Evolutionary conservation across 352 stramenopile species (phyloP).

Genomic region (Pythium coloratum): DNA sequence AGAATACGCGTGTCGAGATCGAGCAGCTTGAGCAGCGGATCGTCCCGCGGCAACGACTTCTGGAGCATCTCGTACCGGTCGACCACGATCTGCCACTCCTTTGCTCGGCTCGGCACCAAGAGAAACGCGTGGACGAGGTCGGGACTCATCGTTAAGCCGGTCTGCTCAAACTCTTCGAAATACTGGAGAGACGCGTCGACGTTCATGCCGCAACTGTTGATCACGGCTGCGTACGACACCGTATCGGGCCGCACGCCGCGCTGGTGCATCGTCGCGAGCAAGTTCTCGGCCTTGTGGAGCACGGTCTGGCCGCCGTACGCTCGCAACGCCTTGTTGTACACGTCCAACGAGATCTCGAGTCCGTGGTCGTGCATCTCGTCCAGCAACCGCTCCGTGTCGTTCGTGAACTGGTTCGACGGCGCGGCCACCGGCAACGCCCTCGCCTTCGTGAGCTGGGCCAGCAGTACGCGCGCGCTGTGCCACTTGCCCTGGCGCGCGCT

Average conservation of each 20-base stretch:
- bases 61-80: constrained; percentile 33
- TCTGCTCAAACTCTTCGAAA: constrained; percentile 43
- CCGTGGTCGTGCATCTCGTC: constrained; percentile 44
- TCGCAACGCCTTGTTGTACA: constrained; percentile 70
- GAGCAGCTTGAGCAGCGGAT: constrained; percentile 28
- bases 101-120: constrained; percentile 34
- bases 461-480: constrained; percentile 49
- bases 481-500: constrained; percentile 51
- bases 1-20: constrained; percentile 56
- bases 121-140: constrained; percentile 38
- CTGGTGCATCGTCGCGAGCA: constrained; percentile 48
- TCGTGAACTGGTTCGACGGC: constrained; percentile 45
- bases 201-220: constrained; percentile 49
- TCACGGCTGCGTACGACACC: constrained; percentile 54
- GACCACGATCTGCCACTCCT: constrained; percentile 44
- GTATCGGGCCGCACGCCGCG: constrained; percentile 42
- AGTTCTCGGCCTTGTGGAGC: constrained; percentile 34
- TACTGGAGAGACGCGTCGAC: constrained; percentile 44
- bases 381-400: constrained; percentile 49
- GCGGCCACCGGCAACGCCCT: constrained; percentile 35
- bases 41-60: neutral
- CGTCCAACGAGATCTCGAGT: constrained; percentile 36
- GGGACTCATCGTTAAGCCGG: constrained; percentile 20
- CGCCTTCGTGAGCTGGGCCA: constrained; percentile 49
- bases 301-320: constrained; percentile 49